Evolutionary conservation across 1,284 basidiomycete genomes (phyloP).

Genomic region (Taiwanofungus camphoratus): DNA sequence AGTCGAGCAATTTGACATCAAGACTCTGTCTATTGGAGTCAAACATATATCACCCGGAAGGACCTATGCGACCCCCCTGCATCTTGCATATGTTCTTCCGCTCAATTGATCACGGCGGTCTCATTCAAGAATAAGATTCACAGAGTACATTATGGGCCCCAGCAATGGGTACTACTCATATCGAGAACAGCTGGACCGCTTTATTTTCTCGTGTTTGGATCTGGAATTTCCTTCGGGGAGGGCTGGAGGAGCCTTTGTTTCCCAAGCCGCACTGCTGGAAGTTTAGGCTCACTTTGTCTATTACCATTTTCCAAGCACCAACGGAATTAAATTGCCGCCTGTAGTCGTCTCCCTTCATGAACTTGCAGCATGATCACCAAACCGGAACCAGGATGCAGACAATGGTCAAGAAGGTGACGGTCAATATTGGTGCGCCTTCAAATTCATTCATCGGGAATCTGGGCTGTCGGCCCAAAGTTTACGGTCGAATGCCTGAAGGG

Average conservation of each 20-base stretch:
- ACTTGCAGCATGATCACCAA: constrained; percentile 15
- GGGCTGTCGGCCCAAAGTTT: constrained; percentile 15
- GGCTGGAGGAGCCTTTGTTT: constrained; percentile 15
- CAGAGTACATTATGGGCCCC: constrained; percentile 7
- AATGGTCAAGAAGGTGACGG: constrained; percentile 13
- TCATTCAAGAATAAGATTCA: constrained; percentile 15
- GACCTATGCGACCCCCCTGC: constrained; percentile 22
- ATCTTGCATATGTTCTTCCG: constrained; percentile 18
- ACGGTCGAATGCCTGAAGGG: constrained; percentile 23
- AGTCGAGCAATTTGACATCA: constrained; percentile 13
- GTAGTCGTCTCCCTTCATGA: constrained; percentile 18
- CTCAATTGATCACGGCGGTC: constrained; percentile 25
- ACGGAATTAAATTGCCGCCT: constrained; percentile 24
- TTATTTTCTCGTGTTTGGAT: constrained; percentile 24
- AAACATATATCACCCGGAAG: constrained; percentile 6
- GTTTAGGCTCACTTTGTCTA: constrained; percentile 24
- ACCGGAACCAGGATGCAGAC: constrained; percentile 12
- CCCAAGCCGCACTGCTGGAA: constrained; percentile 18
- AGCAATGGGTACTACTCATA: constrained; percentile 17
- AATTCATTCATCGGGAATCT: constrained; percentile 22
- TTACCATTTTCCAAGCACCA: constrained; percentile 18
- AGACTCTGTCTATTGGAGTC: constrained; percentile 16
- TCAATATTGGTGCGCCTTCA: constrained; percentile 15
- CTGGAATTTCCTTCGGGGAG: constrained; percentile 20
- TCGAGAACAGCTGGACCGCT: constrained; percentile 27